phyloP scores from a whole-genome alignment of 257 asterid species.

The Nicotiana undulata region DNA sequence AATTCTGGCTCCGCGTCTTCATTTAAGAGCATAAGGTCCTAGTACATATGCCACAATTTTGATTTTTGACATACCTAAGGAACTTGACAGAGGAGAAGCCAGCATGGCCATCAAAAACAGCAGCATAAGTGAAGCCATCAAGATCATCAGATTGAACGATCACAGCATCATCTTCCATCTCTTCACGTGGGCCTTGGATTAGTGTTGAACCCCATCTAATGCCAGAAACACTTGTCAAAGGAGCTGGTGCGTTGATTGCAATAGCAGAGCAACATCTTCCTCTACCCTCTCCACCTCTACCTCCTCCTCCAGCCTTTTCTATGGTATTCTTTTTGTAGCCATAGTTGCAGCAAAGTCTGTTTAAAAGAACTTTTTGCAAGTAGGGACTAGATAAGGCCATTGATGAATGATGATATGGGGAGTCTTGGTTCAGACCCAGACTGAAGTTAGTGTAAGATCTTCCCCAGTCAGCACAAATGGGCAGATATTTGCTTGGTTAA shows the following conservation, averaged over 20 bases:
- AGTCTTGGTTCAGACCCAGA: conserved; percentile 6
- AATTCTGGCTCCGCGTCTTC: too few species aligned
- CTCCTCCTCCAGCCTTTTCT: conserved; percentile 20
- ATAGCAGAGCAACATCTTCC: conserved; percentile 56
- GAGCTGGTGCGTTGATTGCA: conserved; percentile 64
- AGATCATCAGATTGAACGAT: conserved; percentile 55
- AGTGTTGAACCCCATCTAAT: conserved; percentile 73
- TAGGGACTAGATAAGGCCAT: conserved; percentile 67
- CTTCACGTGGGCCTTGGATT: conserved; percentile 81
- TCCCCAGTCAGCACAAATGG: background rate
- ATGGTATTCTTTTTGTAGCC: conserved; percentile 22
- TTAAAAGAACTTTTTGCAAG: conserved; percentile 45
- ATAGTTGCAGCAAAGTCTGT: conserved; percentile 39
- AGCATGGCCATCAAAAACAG: conserved; percentile 93
- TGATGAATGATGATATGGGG: conserved; percentile 3
- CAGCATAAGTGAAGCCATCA: conserved; percentile 70
- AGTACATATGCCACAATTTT: background rate
- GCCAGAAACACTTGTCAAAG: conserved; percentile 43
- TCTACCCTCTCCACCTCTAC: conserved; percentile 16
- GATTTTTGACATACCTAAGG: conserved; percentile 42
- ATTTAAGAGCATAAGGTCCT: background rate
- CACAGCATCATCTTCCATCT: conserved; percentile 89
- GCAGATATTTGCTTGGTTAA: conserved; percentile 32
- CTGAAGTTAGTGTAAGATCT: background rate
- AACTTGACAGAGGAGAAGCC: conserved; percentile 80